Percentiles rank a stretch among this genome's conserved stretches.
Evolutionary conservation across 2,329 filamentous ascomycete genomes (phyloP).

Genomic region (Cercospora sp.): DNA sequence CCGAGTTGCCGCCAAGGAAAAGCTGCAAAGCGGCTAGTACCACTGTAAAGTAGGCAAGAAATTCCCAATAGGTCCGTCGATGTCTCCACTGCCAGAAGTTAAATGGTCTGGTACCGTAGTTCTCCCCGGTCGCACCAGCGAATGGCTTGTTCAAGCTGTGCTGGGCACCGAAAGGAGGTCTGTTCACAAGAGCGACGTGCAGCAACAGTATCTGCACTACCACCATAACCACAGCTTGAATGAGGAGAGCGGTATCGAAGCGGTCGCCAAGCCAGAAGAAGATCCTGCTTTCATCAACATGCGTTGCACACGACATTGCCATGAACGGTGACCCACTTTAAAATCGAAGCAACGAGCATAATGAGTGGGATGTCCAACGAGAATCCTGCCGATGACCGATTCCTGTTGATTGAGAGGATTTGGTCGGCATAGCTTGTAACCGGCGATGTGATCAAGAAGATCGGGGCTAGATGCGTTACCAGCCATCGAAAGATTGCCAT

Average conservation of each 20-base stretch:
- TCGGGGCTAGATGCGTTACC: slow-evolving; percentile 40
- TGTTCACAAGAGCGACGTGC: slow-evolving; percentile 61
- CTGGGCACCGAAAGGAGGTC: slow-evolving; percentile 45
- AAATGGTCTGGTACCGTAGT: slow-evolving; percentile 60
- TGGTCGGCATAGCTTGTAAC: slow-evolving; percentile 67
- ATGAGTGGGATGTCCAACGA: slow-evolving; percentile 67
- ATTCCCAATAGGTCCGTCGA: slow-evolving; percentile 76
- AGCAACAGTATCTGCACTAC: slow-evolving; percentile 58
- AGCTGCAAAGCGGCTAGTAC: slow-evolving; percentile 64
- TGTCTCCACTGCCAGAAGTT: slow-evolving; percentile 82
- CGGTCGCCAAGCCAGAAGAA: slow-evolving; percentile 67
- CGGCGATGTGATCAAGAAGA: slow-evolving; percentile 59
- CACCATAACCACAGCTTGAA: slow-evolving; percentile 63
- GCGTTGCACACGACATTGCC: neutral
- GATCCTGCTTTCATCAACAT: slow-evolving; percentile 45
- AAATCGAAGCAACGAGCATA: slow-evolving; percentile 64
- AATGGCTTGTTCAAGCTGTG: slow-evolving; percentile 58
- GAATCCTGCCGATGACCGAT: slow-evolving; percentile 61
- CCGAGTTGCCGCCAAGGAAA: slow-evolving; percentile 59
- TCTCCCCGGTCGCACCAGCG: slow-evolving; percentile 51
- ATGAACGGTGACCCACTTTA: slow-evolving; percentile 52
- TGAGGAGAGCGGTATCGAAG: slow-evolving; percentile 59
- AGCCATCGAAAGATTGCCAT: slow-evolving; percentile 39
- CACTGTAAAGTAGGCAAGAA: slow-evolving; percentile 67
- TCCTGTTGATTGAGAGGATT: slow-evolving; percentile 63